phyloP scores from a whole-genome alignment of 495 filamentous ascomycete genomes.

The Xylaria bambusicola region DNA sequence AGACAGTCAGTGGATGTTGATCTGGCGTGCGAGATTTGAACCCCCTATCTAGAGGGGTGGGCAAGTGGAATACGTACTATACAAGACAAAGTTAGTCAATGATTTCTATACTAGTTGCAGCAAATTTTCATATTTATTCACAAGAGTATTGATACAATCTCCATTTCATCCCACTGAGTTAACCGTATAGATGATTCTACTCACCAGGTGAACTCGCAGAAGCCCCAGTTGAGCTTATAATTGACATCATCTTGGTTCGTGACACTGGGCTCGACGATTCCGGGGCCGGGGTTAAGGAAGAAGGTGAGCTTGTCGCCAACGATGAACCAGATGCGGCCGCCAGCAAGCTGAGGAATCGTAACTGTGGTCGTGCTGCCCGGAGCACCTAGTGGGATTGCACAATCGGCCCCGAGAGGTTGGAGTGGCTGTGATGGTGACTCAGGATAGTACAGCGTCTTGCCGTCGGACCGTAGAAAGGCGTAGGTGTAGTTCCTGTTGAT shows the following conservation, averaged over 20 bases:
- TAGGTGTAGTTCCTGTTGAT: conserved; percentile 61
- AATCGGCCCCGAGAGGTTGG: conserved; percentile 51
- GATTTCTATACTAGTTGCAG: too few species aligned
- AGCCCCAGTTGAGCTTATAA: conserved; percentile 64
- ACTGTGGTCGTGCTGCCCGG: conserved; percentile 60
- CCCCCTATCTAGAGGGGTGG: too few species aligned
- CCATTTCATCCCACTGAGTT: too few species aligned
- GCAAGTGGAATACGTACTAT: too few species aligned
- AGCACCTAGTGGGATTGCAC: conserved; percentile 63
- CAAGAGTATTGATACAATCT: too few species aligned
- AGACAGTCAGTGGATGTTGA: background rate
- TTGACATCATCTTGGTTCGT: conserved; percentile 68
- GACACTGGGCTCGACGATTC: conserved; percentile 69
- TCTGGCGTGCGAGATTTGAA: too few species aligned
- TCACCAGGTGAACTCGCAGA: conserved; percentile 69
- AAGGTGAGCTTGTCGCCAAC: conserved; percentile 64
- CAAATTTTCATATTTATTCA: too few species aligned
- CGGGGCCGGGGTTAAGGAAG: conserved; percentile 67
- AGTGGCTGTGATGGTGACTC: conserved; percentile 27
- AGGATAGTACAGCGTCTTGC: conserved; percentile 40
- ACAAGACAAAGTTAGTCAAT: too few species aligned
- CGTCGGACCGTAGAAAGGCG: conserved; percentile 63
- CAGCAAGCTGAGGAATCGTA: conserved; percentile 67
- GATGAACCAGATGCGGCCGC: conserved; percentile 72
- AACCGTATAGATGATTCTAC: too few species aligned